phyloP scores from a whole-genome alignment of 805 yeast species.

The Kodamaea hsintzibuensis region DNA sequence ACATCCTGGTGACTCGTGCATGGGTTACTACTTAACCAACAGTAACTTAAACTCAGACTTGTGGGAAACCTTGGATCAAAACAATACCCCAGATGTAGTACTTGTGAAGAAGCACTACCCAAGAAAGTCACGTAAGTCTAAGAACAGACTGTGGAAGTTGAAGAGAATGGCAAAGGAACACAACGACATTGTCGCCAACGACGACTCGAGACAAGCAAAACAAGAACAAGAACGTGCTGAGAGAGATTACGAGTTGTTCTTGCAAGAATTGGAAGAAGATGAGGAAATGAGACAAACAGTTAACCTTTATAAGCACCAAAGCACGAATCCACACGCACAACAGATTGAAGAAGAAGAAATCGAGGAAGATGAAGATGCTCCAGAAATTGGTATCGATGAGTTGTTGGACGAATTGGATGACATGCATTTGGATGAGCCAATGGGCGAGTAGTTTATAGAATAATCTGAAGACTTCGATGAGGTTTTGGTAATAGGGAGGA shows the following conservation, averaged over 20 bases:
- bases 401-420: conserved; percentile 92
- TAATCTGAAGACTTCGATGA: not conserved
- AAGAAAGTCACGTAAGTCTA: conserved; percentile 71
- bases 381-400: conserved; percentile 87
- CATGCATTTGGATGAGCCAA: conserved; percentile 71
- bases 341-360: conserved; percentile 45
- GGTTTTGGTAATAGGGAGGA: not conserved
- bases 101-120: conserved; percentile 86
- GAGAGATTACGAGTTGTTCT: conserved; percentile 90
- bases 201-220: conserved; percentile 68
- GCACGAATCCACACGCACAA: conserved; percentile 34
- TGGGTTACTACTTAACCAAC: conserved; percentile 86
- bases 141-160: conserved; percentile 85
- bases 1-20: conserved; percentile 93
- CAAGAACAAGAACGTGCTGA: conserved; percentile 92
- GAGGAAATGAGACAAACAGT: conserved; percentile 88
- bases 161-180: conserved; percentile 98
- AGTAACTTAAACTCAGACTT: conserved; percentile 86
- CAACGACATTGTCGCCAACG: conserved; percentile 78
- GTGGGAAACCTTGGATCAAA: conserved; percentile 67
- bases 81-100: conserved; percentile 78
- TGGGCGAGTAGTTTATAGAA: conserved; percentile 6
- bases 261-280: conserved; percentile 97
- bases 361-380: conserved; percentile 77
- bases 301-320: conserved; percentile 75